Conservation (phyloP, 106 monocot species). For the Amphibolis antarctica region DNA sequence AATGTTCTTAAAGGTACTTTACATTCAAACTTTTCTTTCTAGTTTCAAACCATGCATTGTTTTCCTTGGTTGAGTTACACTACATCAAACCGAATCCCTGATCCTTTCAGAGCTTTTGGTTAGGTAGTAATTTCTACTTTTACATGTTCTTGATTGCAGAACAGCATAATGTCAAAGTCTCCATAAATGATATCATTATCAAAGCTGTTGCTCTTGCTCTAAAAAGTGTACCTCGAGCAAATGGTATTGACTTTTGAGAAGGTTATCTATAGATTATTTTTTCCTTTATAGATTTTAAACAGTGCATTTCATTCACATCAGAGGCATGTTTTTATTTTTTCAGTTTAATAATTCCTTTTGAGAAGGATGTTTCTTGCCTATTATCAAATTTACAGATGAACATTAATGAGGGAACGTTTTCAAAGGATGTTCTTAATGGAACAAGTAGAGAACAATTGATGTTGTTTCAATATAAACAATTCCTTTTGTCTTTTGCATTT, state of each 20-base stretch:
- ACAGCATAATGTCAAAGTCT: slow-evolving; percentile 89
- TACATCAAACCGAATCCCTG: neutral
- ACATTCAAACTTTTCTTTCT: neutral
- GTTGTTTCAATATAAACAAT: too few relatives aligned
- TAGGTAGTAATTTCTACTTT: neutral
- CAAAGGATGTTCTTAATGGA: too few relatives aligned
- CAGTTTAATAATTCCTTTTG: too few relatives aligned
- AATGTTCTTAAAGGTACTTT: slow-evolving; percentile 74
- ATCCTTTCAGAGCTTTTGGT: neutral
- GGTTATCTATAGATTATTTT: neutral
- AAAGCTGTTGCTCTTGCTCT: slow-evolving; percentile 93
- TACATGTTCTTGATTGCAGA: slow-evolving; percentile 42
- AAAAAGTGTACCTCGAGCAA: slow-evolving; percentile 79
- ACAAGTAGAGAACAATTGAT: too few relatives aligned
- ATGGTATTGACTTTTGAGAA: slow-evolving; percentile 43
- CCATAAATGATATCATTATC: slow-evolving; percentile 89
- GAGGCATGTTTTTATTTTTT: too few relatives aligned
- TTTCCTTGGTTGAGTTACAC: neutral
- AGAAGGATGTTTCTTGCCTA: too few relatives aligned
- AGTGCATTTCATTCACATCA: too few relatives aligned
- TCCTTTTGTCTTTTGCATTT: too few relatives aligned
- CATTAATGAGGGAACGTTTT: too few relatives aligned
- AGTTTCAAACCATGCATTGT: neutral
- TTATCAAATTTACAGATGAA: too few relatives aligned
- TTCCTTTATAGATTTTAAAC: too few relatives aligned